Evolutionary conservation across 2,329 filamentous ascomycete genomes (phyloP).

Genomic region (Fusarium scirpi): DNA sequence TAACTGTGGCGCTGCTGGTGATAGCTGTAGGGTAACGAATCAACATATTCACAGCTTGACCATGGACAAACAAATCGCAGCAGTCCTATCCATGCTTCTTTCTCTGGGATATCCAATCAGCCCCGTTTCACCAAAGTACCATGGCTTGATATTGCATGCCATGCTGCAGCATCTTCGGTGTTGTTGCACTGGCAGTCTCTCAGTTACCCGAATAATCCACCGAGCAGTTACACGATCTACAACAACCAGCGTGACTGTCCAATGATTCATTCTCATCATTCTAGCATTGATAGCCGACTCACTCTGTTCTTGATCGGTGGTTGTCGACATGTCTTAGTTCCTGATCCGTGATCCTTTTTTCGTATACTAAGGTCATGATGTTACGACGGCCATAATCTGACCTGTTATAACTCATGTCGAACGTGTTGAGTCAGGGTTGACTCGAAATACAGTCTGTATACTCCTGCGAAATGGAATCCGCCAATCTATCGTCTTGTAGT

Average conservation of each 20-base stretch:
- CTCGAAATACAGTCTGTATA: neutral
- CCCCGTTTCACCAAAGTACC: neutral
- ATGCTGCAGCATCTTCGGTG: neutral
- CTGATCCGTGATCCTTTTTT: neutral
- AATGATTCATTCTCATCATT: neutral
- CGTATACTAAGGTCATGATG: neutral
- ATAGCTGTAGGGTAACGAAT: neutral
- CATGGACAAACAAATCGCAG: neutral
- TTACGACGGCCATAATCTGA: neutral
- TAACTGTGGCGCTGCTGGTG: conserved; percentile 10
- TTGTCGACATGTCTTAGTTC: neutral
- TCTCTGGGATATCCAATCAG: neutral
- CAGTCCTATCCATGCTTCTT: neutral
- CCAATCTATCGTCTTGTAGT: neutral
- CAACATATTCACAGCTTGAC: neutral
- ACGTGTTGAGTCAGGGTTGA: neutral
- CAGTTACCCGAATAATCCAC: neutral
- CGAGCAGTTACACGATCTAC: neutral
- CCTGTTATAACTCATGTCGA: neutral
- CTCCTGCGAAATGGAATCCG: neutral
- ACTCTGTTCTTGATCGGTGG: neutral
- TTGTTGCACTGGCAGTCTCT: neutral
- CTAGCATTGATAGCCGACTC: neutral
- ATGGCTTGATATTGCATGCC: neutral
- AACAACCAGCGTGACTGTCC: neutral